Percentiles rank a stretch among this genome's conserved stretches.
Conservation (phyloP, 116 monocot species). For the Papilionanthe hybrid region DNA sequence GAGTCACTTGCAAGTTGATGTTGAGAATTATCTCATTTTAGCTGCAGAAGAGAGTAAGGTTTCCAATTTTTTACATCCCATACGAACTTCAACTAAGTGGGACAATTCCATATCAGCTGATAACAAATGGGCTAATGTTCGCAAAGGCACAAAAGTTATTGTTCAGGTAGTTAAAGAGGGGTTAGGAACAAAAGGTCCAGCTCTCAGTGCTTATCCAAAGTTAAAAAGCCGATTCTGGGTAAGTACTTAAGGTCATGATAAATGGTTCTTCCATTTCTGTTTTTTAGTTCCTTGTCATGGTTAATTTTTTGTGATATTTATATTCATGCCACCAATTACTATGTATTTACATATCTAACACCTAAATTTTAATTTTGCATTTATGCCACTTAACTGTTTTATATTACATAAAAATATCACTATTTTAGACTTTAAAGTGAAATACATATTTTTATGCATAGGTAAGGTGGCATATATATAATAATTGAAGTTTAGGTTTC, state of each 20-base stretch:
- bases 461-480: too few species aligned
- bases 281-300: neutral
- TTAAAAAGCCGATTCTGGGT: conserved; percentile 98
- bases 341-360: too few species aligned
- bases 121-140: conserved; percentile 74
- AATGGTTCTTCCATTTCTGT: neutral
- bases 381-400: too few species aligned
- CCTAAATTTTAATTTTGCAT: too few species aligned
- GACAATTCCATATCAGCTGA: conserved; percentile 13
- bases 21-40: conserved; percentile 35
- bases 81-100: conserved; percentile 18
- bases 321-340: too few species aligned
- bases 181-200: conserved; percentile 87
- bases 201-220: conserved; percentile 76
- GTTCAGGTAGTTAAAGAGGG: conserved; percentile 98
- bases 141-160: conserved; percentile 85
- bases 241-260: conserved; percentile 11
- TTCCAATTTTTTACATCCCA: conserved; percentile 19
- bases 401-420: too few species aligned
- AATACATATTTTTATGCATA: too few species aligned
- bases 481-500: too few species aligned
- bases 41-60: conserved; percentile 21
- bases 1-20: conserved; percentile 41
- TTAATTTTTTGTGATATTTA: neutral
- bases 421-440: too few species aligned